Percentiles rank a stretch among this genome's conserved stretches.
These are phyloP conservation scores for Trichosanthes cucumerina DNA, from an alignment of 306 rosid species.

Conservation along the genomic window DNA sequence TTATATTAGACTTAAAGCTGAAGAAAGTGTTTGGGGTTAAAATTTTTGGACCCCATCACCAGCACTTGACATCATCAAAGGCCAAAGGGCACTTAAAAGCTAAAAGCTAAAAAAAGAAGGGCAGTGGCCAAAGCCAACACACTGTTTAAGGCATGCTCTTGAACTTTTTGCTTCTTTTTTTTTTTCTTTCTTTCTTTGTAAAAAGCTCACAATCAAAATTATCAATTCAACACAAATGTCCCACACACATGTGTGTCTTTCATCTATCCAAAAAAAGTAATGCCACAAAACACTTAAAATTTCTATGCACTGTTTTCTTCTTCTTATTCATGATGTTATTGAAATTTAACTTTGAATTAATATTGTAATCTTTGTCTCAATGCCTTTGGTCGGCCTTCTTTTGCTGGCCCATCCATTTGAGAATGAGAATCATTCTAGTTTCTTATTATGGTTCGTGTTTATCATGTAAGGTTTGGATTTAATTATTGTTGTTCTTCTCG, in stretches of 20 bases:
- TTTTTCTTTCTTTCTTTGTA: neutral
- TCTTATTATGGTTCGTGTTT: no score
- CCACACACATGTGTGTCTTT: slow-evolving; percentile 3
- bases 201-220: slow-evolving; percentile 2
- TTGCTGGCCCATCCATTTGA: neutral
- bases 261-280: neutral
- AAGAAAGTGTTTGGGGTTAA: neutral
- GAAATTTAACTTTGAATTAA: neutral
- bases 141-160: neutral
- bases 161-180: neutral
- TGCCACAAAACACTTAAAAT: neutral
- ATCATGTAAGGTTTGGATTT: no score
- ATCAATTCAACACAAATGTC: neutral
- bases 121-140: neutral
- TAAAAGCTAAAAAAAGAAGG: neutral
- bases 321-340: neutral
- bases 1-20: neutral
- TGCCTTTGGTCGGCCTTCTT: neutral
- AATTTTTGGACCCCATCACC: neutral
- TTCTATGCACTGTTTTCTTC: neutral
- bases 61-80: slow-evolving; percentile 5
- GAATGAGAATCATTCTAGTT: no score
- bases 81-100: neutral
- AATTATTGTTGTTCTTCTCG: no score
- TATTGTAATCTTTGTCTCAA: neutral